phyloP scores from a whole-genome alignment of 805 yeast species.

The Blastobotrys mokoenaii region DNA sequence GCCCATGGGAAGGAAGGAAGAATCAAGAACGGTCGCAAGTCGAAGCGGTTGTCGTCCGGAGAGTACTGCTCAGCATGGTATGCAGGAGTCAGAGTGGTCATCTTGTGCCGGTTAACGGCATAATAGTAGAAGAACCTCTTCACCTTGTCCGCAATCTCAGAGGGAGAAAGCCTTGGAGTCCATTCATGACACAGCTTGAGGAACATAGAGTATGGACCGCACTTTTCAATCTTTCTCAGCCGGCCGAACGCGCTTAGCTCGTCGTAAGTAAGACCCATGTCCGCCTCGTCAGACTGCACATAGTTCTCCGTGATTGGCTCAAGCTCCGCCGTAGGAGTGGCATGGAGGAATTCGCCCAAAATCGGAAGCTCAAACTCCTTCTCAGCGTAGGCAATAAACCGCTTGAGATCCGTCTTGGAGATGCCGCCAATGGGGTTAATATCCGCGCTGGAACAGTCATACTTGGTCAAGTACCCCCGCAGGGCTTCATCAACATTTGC shows the following conservation, averaged over 20 bases:
- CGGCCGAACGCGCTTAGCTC: constrained; percentile 88
- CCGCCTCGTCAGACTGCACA: constrained; percentile 93
- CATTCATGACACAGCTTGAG: constrained; percentile 83
- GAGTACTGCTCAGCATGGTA: constrained; percentile 98
- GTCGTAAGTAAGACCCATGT: constrained; percentile 97
- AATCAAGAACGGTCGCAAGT: constrained; percentile 89
- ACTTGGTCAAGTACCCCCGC: constrained; percentile 91
- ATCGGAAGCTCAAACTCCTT: constrained; percentile 65
- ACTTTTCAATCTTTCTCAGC: constrained; percentile 81
- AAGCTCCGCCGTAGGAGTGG: constrained; percentile 95
- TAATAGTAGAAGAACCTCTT: constrained; percentile 88
- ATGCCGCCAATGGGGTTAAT: constrained; percentile 98
- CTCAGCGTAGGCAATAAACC: constrained; percentile 76
- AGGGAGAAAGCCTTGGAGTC: constrained; percentile 78
- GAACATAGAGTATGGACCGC: constrained; percentile 96
- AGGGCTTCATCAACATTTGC: constrained; percentile 97
- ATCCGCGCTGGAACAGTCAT: constrained; percentile 96
- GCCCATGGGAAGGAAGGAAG: constrained; percentile 89
- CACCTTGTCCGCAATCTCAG: constrained; percentile 84
- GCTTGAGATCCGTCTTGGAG: constrained; percentile 85
- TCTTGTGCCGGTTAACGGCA: constrained; percentile 93
- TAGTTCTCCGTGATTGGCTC: constrained; percentile 91
- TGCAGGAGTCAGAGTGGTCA: constrained; percentile 94
- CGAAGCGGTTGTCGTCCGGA: constrained; percentile 96
- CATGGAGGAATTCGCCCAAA: constrained; percentile 67